A percentile compares a stretch with the other conserved stretches of the same genome.
Conservation (phyloP, 495 filamentous ascomycete species). For the Hypoxylon trugodes region DNA sequence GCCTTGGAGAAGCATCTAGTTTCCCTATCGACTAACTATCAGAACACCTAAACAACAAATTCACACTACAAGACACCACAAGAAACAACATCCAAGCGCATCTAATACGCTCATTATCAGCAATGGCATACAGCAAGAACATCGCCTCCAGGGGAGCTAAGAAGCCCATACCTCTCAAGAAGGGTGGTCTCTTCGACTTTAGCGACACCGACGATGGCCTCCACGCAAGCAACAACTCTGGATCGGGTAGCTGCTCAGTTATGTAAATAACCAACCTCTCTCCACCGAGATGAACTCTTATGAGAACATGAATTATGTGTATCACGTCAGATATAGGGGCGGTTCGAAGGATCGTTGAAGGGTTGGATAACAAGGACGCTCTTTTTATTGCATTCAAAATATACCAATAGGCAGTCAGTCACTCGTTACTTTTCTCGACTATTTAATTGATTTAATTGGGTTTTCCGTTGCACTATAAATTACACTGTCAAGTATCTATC, state of each 20-base stretch:
- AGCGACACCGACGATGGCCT: constrained; percentile 24
- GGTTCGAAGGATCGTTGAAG: not conserved
- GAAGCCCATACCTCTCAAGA: constrained; percentile 27
- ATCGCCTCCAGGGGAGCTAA: constrained; percentile 1
- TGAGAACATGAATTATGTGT: constrained; percentile 7
- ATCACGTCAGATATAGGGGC: not conserved
- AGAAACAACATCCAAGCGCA: not conserved
- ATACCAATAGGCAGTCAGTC: too few relatives aligned
- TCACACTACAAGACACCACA: not conserved
- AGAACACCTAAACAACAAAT: constrained; percentile 2
- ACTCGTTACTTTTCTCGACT: too few relatives aligned
- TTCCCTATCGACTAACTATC: not conserved
- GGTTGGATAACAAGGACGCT: not conserved
- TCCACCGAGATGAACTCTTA: not conserved
- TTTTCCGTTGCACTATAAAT: too few relatives aligned
- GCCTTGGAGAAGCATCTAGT: not conserved
- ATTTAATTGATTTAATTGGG: too few relatives aligned
- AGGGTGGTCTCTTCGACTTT: constrained; percentile 39
- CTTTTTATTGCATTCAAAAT: not conserved
- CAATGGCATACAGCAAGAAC: constrained; percentile 25
- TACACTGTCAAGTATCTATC: too few relatives aligned
- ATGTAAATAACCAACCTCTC: constrained; percentile 14
- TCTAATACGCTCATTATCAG: constrained; percentile 2
- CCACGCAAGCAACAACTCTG: not conserved
- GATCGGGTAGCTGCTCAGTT: constrained; percentile 23